A percentile compares a stretch with the other conserved stretches of the same genome.
Conservation (phyloP, 257 asterid species). For the Nyctanthes arbortristis region DNA sequence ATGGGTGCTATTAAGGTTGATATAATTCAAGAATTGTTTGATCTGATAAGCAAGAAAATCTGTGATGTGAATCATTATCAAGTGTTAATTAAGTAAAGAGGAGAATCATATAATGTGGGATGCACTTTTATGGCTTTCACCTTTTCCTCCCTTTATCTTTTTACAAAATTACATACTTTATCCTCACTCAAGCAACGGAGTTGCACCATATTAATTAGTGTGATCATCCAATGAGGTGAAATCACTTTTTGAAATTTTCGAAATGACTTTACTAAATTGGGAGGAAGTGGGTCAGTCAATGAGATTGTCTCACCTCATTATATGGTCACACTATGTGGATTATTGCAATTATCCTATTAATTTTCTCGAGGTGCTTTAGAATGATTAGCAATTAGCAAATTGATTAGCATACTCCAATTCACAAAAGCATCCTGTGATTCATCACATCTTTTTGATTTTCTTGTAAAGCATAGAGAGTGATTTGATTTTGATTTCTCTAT, state of each 20-base stretch:
- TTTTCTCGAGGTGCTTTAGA: no score
- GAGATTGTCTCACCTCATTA: no score
- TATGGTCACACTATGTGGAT: no score
- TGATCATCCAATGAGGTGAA: no score
- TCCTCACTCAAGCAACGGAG: constrained; percentile 34
- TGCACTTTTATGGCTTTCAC: constrained; percentile 35
- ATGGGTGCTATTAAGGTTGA: constrained; percentile 27
- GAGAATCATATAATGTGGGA: constrained; percentile 31
- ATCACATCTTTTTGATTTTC: neutral
- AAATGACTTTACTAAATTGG: no score
- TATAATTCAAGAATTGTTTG: constrained; percentile 23
- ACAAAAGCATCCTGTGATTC: neutral
- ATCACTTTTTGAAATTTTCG: no score
- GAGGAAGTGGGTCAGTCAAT: no score
- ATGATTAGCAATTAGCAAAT: no score
- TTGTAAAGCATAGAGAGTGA: neutral
- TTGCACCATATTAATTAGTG: no score
- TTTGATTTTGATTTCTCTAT: neutral
- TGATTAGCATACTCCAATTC: neutral
- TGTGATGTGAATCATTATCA: constrained; percentile 16
- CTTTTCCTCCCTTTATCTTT: constrained; percentile 36
- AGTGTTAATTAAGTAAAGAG: constrained; percentile 12
- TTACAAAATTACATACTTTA: constrained; percentile 29
- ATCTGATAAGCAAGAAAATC: constrained; percentile 12
- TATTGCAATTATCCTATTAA: no score